These are phyloP conservation scores for Monosporozyma unispora DNA, from an alignment of 805 yeast genomes.

Conservation along the genomic window DNA sequence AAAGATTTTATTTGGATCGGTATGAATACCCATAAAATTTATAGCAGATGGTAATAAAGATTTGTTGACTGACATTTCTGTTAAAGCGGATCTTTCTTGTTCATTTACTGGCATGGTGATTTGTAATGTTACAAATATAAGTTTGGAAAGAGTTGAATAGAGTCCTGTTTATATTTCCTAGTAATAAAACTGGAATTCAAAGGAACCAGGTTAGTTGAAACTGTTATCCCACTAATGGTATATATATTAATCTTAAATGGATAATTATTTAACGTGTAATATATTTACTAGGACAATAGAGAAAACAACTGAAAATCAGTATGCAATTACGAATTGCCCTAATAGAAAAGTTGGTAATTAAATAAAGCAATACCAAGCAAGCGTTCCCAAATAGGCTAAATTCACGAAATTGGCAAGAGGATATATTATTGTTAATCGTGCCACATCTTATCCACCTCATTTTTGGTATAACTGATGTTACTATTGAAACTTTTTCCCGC, in stretches of 20 bases:
- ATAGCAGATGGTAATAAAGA: not conserved
- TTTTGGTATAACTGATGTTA: not conserved
- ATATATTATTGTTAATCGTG: not conserved
- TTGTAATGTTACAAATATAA: not conserved
- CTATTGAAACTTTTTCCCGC: not conserved
- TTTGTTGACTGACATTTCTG: conserved; percentile 1
- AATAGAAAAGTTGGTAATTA: not conserved
- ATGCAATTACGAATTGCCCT: not conserved
- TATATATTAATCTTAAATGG: not conserved
- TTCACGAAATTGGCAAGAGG: not conserved
- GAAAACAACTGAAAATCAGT: not conserved
- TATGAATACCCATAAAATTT: not conserved
- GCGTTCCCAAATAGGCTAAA: not conserved
- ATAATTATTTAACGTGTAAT: not conserved
- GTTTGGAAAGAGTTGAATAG: not conserved
- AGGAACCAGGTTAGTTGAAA: not conserved
- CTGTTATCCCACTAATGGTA: not conserved
- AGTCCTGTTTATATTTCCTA: not conserved
- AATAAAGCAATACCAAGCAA: not conserved
- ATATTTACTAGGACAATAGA: not conserved
- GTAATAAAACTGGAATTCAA: not conserved
- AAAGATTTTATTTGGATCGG: conserved; percentile 1
- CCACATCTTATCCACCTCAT: not conserved
- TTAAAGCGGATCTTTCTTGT: conserved; percentile 1
- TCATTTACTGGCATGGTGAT: not conserved